Percentiles rank a stretch among this genome's conserved stretches.
These are phyloP conservation scores for Malus hybrid DNA, from an alignment of 331 rosid species.

Conservation along the genomic window DNA sequence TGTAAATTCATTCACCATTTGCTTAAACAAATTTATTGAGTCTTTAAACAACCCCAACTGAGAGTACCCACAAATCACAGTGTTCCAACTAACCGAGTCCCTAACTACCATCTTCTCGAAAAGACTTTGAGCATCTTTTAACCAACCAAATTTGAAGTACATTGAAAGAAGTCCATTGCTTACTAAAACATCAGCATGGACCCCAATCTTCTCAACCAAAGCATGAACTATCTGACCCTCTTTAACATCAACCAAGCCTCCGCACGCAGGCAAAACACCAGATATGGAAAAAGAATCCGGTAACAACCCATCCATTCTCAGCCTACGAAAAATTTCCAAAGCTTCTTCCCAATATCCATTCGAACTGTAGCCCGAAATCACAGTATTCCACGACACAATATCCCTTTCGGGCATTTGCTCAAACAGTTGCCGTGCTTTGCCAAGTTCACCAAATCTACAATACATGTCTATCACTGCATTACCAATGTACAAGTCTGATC, in stretches of 20 bases:
- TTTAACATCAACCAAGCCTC: slow-evolving; percentile 14
- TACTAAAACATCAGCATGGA: slow-evolving; percentile 17
- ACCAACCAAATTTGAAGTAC: slow-evolving; percentile 22
- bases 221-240: slow-evolving; percentile 24
- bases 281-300: slow-evolving; percentile 21
- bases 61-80: slow-evolving; percentile 29
- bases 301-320: slow-evolving; percentile 8
- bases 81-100: slow-evolving; percentile 32
- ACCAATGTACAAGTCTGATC: slow-evolving; percentile 21
- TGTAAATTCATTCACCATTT: slow-evolving; percentile 17
- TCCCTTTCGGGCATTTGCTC: slow-evolving; percentile 24
- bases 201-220: slow-evolving; percentile 21
- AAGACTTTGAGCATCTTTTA: slow-evolving; percentile 9
- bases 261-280: slow-evolving; percentile 22
- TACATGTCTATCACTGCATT: slow-evolving; percentile 31
- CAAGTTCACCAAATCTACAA: slow-evolving; percentile 18
- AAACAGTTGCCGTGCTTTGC: slow-evolving; percentile 19
- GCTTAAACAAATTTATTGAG: slow-evolving; percentile 17
- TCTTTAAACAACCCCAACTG: slow-evolving; percentile 17
- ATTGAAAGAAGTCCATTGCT: slow-evolving; percentile 32
- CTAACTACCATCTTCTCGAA: slow-evolving; percentile 20
- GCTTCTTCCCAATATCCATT: slow-evolving; percentile 28
- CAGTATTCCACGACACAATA: slow-evolving; percentile 25
- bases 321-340: slow-evolving; percentile 11
- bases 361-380: slow-evolving; percentile 31